Conservation (phyloP, 805 yeast genomes). For the Yarrowia phangngaensis region DNA sequence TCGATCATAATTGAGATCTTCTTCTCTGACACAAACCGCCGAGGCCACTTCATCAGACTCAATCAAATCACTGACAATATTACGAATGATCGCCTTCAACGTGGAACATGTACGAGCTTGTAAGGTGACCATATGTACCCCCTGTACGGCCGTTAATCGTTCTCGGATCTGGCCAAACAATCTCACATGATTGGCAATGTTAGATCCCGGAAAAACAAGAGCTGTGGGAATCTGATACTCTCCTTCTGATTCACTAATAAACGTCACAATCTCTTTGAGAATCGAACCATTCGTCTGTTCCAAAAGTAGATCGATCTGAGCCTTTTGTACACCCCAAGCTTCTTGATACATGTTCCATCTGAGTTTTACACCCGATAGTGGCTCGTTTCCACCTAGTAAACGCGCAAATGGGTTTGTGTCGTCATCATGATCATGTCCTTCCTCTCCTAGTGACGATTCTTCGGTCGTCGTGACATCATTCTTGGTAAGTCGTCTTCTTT, state of each 20-base stretch:
- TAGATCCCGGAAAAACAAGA: conserved; percentile 38
- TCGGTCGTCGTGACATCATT: conserved; percentile 10
- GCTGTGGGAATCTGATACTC: conserved; percentile 34
- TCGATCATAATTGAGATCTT: conserved; percentile 34
- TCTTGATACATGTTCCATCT: conserved; percentile 46
- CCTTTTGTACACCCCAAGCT: conserved; percentile 42
- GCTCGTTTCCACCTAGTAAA: conserved; percentile 47
- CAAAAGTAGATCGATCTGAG: conserved; percentile 37
- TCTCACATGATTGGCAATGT: conserved; percentile 39
- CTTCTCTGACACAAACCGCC: conserved; percentile 29
- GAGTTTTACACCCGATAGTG: conserved; percentile 39
- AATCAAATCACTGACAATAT: conserved; percentile 38
- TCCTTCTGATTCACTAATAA: conserved; percentile 28
- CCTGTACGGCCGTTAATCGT: conserved; percentile 3
- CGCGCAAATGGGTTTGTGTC: conserved; percentile 43
- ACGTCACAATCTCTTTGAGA: conserved; percentile 29
- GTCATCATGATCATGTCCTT: conserved; percentile 7
- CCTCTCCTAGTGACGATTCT: conserved; percentile 7
- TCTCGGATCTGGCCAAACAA: conserved; percentile 34
- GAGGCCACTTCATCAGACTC: conserved; percentile 28
- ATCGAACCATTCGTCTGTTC: conserved; percentile 32
- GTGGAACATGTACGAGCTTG: conserved; percentile 41
- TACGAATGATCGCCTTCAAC: conserved; percentile 37
- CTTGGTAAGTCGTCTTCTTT: background rate
- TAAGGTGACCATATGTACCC: conserved; percentile 33